Conservation (phyloP, 306 rosid genomes). For the Glycyrrhiza uralensis region DNA sequence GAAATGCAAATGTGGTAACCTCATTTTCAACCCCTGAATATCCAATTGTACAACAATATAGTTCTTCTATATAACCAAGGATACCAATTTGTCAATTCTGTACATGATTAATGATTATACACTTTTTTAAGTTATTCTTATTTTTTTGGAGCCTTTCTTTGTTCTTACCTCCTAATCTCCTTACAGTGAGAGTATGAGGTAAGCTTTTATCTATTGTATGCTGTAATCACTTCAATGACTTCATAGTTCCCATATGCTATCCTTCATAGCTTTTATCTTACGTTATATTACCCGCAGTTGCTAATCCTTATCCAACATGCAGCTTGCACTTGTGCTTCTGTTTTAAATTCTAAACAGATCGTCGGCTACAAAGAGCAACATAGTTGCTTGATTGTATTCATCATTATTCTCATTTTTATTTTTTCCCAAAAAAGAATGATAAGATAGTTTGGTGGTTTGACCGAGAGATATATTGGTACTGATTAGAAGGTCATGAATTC, state of each 20-base stretch:
- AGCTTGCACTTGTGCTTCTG: background rate
- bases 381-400: too few relatives aligned
- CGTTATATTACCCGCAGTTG: background rate
- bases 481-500: too few relatives aligned
- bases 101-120: conserved; percentile 35
- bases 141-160: background rate
- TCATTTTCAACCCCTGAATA: conserved; percentile 73
- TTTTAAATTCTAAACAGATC: background rate
- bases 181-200: background rate
- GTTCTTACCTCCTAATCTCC: background rate
- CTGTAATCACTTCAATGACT: background rate
- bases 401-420: too few relatives aligned
- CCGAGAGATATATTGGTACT: too few relatives aligned
- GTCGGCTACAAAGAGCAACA: too few relatives aligned
- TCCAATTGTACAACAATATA: background rate
- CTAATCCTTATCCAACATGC: background rate
- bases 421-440: too few relatives aligned
- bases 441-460: too few relatives aligned
- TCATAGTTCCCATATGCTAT: background rate
- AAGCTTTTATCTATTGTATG: background rate
- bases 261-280: background rate
- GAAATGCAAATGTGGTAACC: conserved; percentile 93
- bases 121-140: background rate
- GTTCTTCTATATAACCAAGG: background rate
- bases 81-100: conserved; percentile 32